Evolutionary conservation across 2,329 filamentous ascomycete genomes (phyloP), one percentile per base, ranked within the genome.

Genomic region (Talaromyces marneffei): DNA sequence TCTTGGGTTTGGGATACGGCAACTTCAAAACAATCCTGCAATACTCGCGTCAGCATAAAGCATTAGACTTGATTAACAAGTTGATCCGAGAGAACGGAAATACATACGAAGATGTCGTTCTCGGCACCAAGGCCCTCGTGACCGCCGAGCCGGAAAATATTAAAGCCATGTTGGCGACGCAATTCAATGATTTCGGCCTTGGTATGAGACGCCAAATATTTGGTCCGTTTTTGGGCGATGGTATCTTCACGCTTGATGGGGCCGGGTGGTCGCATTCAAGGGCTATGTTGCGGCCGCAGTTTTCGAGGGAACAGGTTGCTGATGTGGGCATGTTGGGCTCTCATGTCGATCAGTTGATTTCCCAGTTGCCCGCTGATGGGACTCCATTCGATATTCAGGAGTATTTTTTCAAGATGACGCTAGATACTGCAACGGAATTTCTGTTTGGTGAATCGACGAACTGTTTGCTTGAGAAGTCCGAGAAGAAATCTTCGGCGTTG

Each of bases 231-330:
- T 25, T 63, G 42, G 61, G 61, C 1, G 57, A 60, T 18, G 57
- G 61, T 5, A 63, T 63, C 9, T 91, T 90, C 74, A 87, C 86
- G 5, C 95, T 90, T 0, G 92, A 97, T 71, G 88, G 89, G 3
- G 80, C 86, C 25, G 75, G 83, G 52, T 97, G 92, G 92, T 33
- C 56, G 5, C 61, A 62, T 35, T 55, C 61, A 4, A 37, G 61
- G 5, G 57, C 57, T 2, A 54, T 62, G 50, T 40, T 62, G 40
- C 10, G 61, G 12, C 61, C 61, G 20, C 61, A 62, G 20, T 62
- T 62, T 33, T 57, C 61, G 39, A 39, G 61, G 20, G 56, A 79
- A 8, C 82, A 92, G 25, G 75, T 85, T 7, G 79, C 77, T 3
- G 80, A 85, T 67, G 69, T 85, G 3, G 74, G 77, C 33, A 83